Base-by-base conservation (phyloP, 106 monocot species). In the Dendrobium officinale region DNA sequence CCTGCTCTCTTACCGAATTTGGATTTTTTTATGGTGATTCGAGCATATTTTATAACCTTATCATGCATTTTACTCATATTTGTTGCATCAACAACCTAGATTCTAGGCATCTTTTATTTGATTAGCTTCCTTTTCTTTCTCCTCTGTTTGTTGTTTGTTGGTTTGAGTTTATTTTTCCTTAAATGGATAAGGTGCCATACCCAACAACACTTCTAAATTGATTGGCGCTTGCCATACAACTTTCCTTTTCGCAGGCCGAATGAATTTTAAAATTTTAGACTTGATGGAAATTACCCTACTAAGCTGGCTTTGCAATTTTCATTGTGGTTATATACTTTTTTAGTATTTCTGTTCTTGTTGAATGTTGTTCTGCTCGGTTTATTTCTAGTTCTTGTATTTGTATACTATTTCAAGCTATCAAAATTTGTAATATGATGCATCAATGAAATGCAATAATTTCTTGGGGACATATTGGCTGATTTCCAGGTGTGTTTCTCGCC, bases 401-500 rank as follows among this genome's bases (percentile, higher is more conserved):
- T 24, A 66, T 24, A 51, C 15, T 9, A 5, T 66, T 66, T 66
- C 26, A 26, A 26, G 7, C 64, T 66, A 24, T 66, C 64, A 66
- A 66, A 6, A 6, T 51, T 66, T 66, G 5, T 58, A 58, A 17
- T 17, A 3, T 58, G 16, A 58, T 7, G 58, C 58, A 58, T 11
- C 58, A 20, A 58, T 58, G 58, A 18, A 58, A 58, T 20, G 4
- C 20, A 58, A 58, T 58, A 16, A 58, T 20, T 58, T 58, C 19
- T 20, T 45, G 45, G 45, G 45, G 9, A 45, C 20, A 58, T 58
- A 0, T 58, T 58, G 4, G 16, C n/a, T 66, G 13, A 26, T 85
- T 75, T 78, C 7, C 83, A 95, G 95, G 95, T 37, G 89, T 87
- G 20, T 95, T 95, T 82, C 93, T 95, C 67, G 95, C 86, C 0